Evolutionary conservation across 495 filamentous ascomycete genomes (phyloP).

Genomic region (Cladorrhinum samala): DNA sequence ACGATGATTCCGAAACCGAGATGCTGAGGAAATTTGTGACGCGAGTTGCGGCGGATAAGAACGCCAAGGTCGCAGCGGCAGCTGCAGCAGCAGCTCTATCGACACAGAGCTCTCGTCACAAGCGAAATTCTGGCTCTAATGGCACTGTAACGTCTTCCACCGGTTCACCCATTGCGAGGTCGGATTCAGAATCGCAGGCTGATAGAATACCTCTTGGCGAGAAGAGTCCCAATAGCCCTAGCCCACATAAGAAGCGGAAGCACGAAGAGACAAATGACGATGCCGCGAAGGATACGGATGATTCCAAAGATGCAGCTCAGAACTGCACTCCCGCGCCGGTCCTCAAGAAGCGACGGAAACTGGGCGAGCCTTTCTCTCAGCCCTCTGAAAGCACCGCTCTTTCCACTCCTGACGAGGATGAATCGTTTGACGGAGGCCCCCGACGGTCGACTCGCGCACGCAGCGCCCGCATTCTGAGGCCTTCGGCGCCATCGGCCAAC

Average conservation of each 20-base stretch:
- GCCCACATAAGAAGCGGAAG: slow-evolving; percentile 31
- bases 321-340: slow-evolving; percentile 11
- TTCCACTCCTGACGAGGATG: slow-evolving; percentile 1
- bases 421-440: slow-evolving; percentile 9
- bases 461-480: slow-evolving; percentile 21
- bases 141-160: slow-evolving; percentile 19
- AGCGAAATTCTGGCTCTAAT: slow-evolving; percentile 21
- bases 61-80: slow-evolving; percentile 28
- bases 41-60: slow-evolving; percentile 41
- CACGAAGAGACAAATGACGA: slow-evolving; percentile 17
- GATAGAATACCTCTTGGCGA: slow-evolving; percentile 32
- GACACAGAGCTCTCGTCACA: slow-evolving; percentile 14
- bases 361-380: slow-evolving; percentile 12
- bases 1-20: slow-evolving; percentile 38
- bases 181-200: slow-evolving; percentile 24
- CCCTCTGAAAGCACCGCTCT: neutral
- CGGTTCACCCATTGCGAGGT: slow-evolving; percentile 24
- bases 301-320: neutral
- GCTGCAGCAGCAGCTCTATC: slow-evolving; percentile 15
- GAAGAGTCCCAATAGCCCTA: slow-evolving; percentile 35
- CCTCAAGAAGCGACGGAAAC: slow-evolving; percentile 28
- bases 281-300: slow-evolving; percentile 5
- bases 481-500: slow-evolving; percentile 27
- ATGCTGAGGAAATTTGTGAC: slow-evolving; percentile 42
- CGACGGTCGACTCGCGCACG: slow-evolving; percentile 27